Evolutionary conservation across 1,284 basidiomycete genomes (phyloP), one percentile per base, ranked within the genome.

Genomic region (Agroathelia rolfsii): DNA sequence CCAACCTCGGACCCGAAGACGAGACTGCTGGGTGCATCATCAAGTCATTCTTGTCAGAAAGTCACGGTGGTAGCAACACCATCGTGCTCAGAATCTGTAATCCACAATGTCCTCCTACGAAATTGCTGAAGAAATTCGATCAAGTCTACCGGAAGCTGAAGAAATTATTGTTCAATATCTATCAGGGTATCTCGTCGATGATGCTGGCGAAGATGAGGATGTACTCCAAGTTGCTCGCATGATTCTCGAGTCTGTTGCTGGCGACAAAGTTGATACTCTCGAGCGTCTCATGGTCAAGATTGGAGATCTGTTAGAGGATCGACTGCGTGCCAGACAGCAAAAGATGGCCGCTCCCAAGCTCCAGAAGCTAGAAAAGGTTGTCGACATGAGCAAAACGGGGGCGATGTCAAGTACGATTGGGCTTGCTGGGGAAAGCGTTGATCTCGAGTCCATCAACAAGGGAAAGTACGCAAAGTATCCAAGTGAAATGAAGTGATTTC

Each of bases 161-260:
- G 88, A 94, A 48, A 76, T 93, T 37, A 77, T 97, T 43, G 81
- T 96, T 12, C 82, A 90, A 43, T 97, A 97, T 55, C 77, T 97
- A 30, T 72, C 87, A 14, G 92, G 90, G 22, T 90, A 88, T 51
- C 74, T 96, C 31, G 74, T 92, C 36, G 93, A 96, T 51, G 92
- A 94, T 54, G 89, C 89, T 19, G 83, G 86, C 30, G 87, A 89
- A 55, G 87, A 90, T 42, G 87, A 90, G 49, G 87, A 90, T 51
- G 78, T 92, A 28, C 68, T 92, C 11, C 73, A 79, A 40, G 70
- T 90, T 40, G 79, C 85, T 18, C 72, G 74, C 20, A 69, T 75
- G 28, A 83, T 92, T 49, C 72, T 93, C 20, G 66, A 72, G 42
- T 85, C 81, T 17, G 66, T 83, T n/a, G 72, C 73, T 8, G 66